These are phyloP conservation scores for Boletus speciosus DNA, from an alignment of 768 basidiomycete genomes.

Conservation along the genomic window DNA sequence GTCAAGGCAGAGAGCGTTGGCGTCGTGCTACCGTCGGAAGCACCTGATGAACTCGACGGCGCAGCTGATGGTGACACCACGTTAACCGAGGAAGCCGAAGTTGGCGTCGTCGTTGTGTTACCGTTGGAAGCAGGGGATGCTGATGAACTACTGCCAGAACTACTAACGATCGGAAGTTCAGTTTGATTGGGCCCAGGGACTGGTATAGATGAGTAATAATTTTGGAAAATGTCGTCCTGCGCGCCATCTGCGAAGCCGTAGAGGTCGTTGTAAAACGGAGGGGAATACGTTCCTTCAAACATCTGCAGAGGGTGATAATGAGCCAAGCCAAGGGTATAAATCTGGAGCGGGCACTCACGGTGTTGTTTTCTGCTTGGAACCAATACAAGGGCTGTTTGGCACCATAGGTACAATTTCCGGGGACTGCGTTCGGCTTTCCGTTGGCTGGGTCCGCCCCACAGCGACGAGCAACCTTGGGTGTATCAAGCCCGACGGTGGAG, in stretches of 20 bases:
- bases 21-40: not conserved
- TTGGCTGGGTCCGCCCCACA: constrained; percentile 59
- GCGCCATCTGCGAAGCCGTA: constrained; percentile 73
- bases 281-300: constrained; percentile 61
- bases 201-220: constrained; percentile 48
- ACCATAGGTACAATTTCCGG: constrained; percentile 69
- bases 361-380: constrained; percentile 61
- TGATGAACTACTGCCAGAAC: not conserved
- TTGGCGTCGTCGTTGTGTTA: no score
- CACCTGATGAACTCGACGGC: no score
- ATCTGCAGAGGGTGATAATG: constrained; percentile 38
- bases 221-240: constrained; percentile 68
- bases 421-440: constrained; percentile 39
- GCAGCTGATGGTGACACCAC: no score
- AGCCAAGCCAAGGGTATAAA: not conserved
- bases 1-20: not conserved
- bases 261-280: constrained; percentile 53
- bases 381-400: constrained; percentile 71
- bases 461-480: constrained; percentile 56
- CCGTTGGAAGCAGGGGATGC: not conserved
- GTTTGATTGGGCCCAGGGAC: constrained; percentile 40
- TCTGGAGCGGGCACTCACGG: constrained; percentile 37
- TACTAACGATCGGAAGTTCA: constrained; percentile 17
- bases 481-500: constrained; percentile 49
- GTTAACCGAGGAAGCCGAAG: no score